Base-by-base conservation (phyloP, 176 grass and related monocot species). In the Bothriochloa decipiens region DNA sequence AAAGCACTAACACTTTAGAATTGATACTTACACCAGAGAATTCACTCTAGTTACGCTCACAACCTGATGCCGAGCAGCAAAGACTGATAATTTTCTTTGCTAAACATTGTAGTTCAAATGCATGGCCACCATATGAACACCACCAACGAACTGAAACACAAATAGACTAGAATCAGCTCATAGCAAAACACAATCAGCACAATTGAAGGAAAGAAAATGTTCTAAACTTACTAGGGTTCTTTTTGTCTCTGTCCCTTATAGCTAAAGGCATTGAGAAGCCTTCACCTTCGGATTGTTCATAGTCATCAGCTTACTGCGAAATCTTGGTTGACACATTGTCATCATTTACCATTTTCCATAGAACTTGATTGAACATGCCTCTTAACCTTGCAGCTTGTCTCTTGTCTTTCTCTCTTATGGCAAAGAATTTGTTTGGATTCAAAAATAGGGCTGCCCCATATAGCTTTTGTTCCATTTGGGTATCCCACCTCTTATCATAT, bases 111-210 rank as follows among this genome's bases (percentile, higher is more conserved):
- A 57, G 45, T 8, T 70, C 46, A 36, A 11, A 81, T 69, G 65
- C 32, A 55, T 69, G 20, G 16, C 11, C 42, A 81, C 78, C 78
- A 32, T 79, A 79, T 11, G 58, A 8, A 42, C 11, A 12, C 77
- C 63, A 80, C 78, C 63, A 80, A 35, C 33, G 63, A 80, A 80
- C 63, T 65, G 26, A 14, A 62, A 78, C 7, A 65, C 13, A 49
- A 49, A 16, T 49, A 49, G 14, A 47, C 46, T 49, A 16, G 0
- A 49, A 16, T 49, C 46, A 16, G 14, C 14, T 5, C 46, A 49
- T 16, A 49, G 14, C 14, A 16, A 16, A 49, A 49, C 1, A 47
- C 3, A 47, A 47, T 47, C 45, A 47, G 3, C 45, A 47, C 45
- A 47, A 47, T 47, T 15, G 45, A 15, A 47, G 45, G 45, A 45